Evolutionary conservation across 2,329 filamentous ascomycete genomes (phyloP).

Genomic region (Paraphaeosphaeria minitans): DNA sequence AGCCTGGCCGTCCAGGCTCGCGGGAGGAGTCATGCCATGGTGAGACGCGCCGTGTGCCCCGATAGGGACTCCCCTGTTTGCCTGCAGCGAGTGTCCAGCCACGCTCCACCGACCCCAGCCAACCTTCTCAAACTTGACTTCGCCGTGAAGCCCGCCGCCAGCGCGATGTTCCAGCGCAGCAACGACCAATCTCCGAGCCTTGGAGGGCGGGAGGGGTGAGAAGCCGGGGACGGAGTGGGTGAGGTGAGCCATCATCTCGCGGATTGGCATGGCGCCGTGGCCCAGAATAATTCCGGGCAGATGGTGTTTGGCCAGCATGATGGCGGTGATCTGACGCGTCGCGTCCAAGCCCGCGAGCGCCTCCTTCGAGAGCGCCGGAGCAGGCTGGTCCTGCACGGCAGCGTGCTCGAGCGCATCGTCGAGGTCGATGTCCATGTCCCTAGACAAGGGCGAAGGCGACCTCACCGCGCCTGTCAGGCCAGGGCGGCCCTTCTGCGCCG

Average conservation of each 20-base stretch:
- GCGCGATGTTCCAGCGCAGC: constrained; percentile 82
- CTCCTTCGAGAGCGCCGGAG: constrained; percentile 53
- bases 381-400: constrained; percentile 50
- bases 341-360: constrained; percentile 67
- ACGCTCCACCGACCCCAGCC: constrained; percentile 96
- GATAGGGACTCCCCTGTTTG: constrained; percentile 48
- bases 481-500: constrained; percentile 77
- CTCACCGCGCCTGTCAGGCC: constrained; percentile 52
- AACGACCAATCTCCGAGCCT: constrained; percentile 90
- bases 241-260: constrained; percentile 92
- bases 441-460: constrained; percentile 53
- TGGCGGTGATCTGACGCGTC: constrained; percentile 80
- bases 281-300: constrained; percentile 87
- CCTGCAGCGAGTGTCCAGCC: constrained; percentile 57
- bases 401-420: constrained; percentile 68
- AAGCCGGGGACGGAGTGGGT: constrained; percentile 94
- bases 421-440: constrained; percentile 88
- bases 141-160: constrained; percentile 65
- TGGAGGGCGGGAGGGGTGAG: constrained; percentile 83
- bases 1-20: constrained; percentile 52
- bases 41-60: constrained; percentile 46
- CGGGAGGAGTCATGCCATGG: constrained; percentile 54
- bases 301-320: constrained; percentile 85
- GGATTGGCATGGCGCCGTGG: constrained; percentile 90
- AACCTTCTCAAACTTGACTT: constrained; percentile 90